Conservation (phyloP, 257 asterid species). For the Ophiorrhiza pumila region DNA sequence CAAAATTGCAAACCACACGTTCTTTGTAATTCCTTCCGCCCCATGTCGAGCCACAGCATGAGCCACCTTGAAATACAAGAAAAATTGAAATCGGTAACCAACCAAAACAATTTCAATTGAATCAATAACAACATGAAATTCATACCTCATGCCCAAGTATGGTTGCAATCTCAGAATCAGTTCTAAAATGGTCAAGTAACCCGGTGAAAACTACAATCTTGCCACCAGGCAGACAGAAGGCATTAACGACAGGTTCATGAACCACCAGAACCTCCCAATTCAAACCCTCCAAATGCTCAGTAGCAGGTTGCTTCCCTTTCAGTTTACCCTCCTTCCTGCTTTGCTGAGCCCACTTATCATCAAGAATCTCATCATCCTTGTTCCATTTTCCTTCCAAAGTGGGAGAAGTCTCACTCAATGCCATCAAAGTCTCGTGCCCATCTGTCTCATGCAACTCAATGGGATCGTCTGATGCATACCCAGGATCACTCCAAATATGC, state of each 20-base stretch:
- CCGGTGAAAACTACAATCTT: slow-evolving; percentile 95
- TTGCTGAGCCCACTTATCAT: slow-evolving; percentile 80
- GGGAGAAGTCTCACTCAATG: slow-evolving; percentile 28
- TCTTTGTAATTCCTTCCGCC: slow-evolving; percentile 82
- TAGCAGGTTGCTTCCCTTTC: slow-evolving; percentile 49
- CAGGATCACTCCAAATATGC: slow-evolving; percentile 68
- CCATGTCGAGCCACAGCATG: slow-evolving; percentile 93
- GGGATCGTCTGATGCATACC: slow-evolving; percentile 43
- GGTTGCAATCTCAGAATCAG: slow-evolving; percentile 89
- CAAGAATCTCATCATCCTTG: slow-evolving; percentile 77
- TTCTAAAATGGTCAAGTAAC: slow-evolving; percentile 67
- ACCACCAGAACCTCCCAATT: slow-evolving; percentile 93
- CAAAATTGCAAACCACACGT: slow-evolving; percentile 68
- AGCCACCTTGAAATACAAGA: slow-evolving; percentile 52
- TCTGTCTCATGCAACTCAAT: slow-evolving; percentile 20
- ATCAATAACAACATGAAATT: not conserved
- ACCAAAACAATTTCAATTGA: not conserved
- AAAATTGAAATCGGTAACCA: not conserved
- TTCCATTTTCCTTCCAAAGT: slow-evolving; percentile 54
- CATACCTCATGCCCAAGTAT: slow-evolving; percentile 82
- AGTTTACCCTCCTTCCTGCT: slow-evolving; percentile 69
- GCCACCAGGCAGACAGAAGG: slow-evolving; percentile 89
- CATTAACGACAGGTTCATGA: slow-evolving; percentile 67
- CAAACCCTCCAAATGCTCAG: slow-evolving; percentile 70
- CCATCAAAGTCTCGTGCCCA: slow-evolving; percentile 33